Conservation (phyloP, 805 yeast species). For the Pichia kluyveri region DNA sequence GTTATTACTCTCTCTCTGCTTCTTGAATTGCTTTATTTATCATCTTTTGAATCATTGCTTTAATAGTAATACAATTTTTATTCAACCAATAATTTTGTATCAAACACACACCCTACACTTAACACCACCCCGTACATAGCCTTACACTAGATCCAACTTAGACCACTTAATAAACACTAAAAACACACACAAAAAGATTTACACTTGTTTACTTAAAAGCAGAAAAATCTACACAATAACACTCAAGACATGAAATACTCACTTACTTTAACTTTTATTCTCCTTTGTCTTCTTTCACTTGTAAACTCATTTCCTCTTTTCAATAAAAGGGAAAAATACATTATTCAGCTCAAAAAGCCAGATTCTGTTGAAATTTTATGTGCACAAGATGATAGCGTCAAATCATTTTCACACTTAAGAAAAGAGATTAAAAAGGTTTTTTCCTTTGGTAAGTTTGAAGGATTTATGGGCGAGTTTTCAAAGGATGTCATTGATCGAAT, state of each 20-base stretch:
- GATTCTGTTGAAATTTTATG: conserved; percentile 41
- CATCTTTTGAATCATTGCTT: no score
- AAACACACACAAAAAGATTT: no score
- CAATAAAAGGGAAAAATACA: conserved; percentile 24
- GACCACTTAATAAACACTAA: no score
- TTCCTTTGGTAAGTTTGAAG: conserved; percentile 64
- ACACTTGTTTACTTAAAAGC: no score
- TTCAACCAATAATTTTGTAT: no score
- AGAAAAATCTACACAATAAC: not conserved
- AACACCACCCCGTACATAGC: no score
- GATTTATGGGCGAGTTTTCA: conserved; percentile 57
- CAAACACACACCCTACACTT: no score
- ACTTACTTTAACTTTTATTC: not conserved
- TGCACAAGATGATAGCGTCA: conserved; percentile 31
- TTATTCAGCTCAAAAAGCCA: conserved; percentile 44
- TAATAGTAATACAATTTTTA: no score
- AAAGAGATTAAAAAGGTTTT: conserved; percentile 42
- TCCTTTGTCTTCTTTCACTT: not conserved
- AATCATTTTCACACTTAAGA: conserved; percentile 32
- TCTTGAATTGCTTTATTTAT: no score
- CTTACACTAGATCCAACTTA: no score
- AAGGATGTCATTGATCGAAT: conserved; percentile 38
- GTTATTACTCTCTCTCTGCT: no score
- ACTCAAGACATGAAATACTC: not conserved
- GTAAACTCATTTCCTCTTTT: conserved; percentile 5